Evolutionary conservation across 768 basidiomycete species (phyloP).

Genomic region (Rhizopogon vulgaris): DNA sequence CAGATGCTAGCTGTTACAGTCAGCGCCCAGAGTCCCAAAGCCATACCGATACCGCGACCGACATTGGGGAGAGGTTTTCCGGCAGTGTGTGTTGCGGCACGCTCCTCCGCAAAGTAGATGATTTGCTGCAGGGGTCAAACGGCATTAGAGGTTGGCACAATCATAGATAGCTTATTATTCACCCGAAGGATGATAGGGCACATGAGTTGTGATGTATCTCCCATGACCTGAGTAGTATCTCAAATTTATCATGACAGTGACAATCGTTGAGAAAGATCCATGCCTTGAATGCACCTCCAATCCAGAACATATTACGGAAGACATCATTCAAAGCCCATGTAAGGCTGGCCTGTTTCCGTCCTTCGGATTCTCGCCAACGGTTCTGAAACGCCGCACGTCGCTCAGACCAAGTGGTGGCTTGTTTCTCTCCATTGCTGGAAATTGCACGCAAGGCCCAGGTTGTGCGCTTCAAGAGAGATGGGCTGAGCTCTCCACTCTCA

Average conservation of each 20-base stretch:
- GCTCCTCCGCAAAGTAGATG: conserved; percentile 53
- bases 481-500: conserved; percentile 36
- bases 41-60: conserved; percentile 56
- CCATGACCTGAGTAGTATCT: conserved; percentile 39
- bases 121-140: conserved; percentile 34
- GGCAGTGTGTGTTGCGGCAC: conserved; percentile 31
- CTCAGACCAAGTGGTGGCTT: conserved; percentile 16
- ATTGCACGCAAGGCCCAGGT: conserved; percentile 32
- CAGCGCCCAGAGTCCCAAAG: conserved; percentile 44
- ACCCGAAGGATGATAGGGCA: conserved; percentile 58
- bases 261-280: neutral
- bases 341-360: conserved; percentile 44
- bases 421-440: conserved; percentile 3
- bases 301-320: conserved; percentile 56
- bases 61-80: conserved; percentile 33
- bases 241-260: neutral
- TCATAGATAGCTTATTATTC: neutral
- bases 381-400: conserved; percentile 28
- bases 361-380: conserved; percentile 40
- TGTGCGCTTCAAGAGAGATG: conserved; percentile 32
- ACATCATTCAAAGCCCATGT: conserved; percentile 58
- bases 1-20: conserved; percentile 49
- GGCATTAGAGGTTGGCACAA: neutral
- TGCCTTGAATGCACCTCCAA: conserved; percentile 55
- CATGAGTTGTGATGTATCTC: conserved; percentile 58